phyloP scores from a whole-genome alignment of 352 stramenopile genomes.

The Phytophthora tubulina region DNA sequence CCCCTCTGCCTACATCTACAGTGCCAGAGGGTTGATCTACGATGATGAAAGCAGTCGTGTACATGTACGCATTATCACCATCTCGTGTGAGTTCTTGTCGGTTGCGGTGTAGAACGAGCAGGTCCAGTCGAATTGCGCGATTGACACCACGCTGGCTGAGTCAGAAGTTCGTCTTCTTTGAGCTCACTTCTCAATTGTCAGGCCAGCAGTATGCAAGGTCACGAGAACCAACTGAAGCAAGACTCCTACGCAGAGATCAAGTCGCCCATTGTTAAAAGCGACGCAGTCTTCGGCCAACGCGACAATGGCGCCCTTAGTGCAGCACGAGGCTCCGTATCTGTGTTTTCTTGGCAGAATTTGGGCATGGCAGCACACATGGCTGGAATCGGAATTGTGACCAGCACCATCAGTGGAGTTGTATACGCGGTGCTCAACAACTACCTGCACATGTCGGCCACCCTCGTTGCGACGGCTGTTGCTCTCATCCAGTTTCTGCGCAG shows the following conservation, averaged over 20 bases:
- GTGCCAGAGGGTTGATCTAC: too few relatives aligned
- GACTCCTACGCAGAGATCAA: slow-evolving; percentile 42
- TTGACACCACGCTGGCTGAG: too few relatives aligned
- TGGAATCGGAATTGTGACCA: slow-evolving; percentile 59
- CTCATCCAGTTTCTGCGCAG: slow-evolving; percentile 60
- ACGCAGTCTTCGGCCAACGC: slow-evolving; percentile 10
- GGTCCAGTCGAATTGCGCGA: too few relatives aligned
- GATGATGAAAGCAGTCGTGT: too few relatives aligned
- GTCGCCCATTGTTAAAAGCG: slow-evolving; percentile 35
- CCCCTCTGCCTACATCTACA: too few relatives aligned
- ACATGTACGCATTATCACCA: too few relatives aligned
- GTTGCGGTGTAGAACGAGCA: too few relatives aligned
- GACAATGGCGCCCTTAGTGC: slow-evolving; percentile 49
- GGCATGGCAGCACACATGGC: slow-evolving; percentile 60
- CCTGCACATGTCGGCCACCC: slow-evolving; percentile 65
- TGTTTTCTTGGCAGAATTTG: slow-evolving; percentile 56
- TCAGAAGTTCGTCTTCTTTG: too few relatives aligned
- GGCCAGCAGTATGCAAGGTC: slow-evolving; percentile 25
- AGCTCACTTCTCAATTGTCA: slow-evolving; percentile 36
- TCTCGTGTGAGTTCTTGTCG: too few relatives aligned
- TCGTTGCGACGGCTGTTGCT: slow-evolving; percentile 55
- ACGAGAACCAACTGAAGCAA: slow-evolving; percentile 35
- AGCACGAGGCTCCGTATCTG: slow-evolving; percentile 43
- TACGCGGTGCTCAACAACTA: slow-evolving; percentile 75
- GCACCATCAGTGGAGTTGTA: slow-evolving; percentile 51